A percentile compares a stretch with the other conserved stretches of the same genome.
Evolutionary conservation across 1,139 yeast species (phyloP).

Genomic region (Protomyces arabidopsidicola): DNA sequence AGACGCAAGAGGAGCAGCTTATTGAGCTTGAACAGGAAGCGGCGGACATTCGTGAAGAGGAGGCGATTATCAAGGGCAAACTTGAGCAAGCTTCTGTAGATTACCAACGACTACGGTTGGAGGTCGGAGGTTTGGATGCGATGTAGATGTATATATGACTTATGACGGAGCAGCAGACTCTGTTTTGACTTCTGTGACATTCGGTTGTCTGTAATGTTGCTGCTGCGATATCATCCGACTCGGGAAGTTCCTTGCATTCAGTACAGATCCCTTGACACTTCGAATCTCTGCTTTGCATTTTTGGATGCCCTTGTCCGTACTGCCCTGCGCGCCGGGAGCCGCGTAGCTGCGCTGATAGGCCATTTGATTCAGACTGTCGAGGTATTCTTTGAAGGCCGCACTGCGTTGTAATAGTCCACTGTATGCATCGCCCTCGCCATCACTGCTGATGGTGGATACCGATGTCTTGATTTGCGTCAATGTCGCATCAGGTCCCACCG

Average conservation of each 20-base stretch:
- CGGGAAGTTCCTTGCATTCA: slow-evolving; percentile 27
- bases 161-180: background rate
- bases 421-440: background rate
- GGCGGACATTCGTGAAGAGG: background rate
- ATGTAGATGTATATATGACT: background rate
- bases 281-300: slow-evolving; percentile 32
- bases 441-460: background rate
- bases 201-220: background rate
- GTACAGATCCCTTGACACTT: slow-evolving; percentile 30
- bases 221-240: background rate
- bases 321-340: background rate
- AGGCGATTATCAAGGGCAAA: background rate
- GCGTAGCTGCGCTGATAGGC: background rate
- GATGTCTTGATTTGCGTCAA: background rate
- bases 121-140: background rate
- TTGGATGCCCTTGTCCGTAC: slow-evolving; percentile 9
- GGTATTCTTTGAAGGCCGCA: background rate
- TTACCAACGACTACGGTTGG: background rate
- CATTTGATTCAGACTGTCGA: background rate
- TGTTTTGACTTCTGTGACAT: background rate
- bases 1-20: background rate
- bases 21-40: background rate
- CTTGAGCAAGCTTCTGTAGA: background rate
- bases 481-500: background rate
- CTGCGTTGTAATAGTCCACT: background rate